phyloP scores from a whole-genome alignment of 2,329 filamentous ascomycete species.

The Akanthomyces dipterigenus region DNA sequence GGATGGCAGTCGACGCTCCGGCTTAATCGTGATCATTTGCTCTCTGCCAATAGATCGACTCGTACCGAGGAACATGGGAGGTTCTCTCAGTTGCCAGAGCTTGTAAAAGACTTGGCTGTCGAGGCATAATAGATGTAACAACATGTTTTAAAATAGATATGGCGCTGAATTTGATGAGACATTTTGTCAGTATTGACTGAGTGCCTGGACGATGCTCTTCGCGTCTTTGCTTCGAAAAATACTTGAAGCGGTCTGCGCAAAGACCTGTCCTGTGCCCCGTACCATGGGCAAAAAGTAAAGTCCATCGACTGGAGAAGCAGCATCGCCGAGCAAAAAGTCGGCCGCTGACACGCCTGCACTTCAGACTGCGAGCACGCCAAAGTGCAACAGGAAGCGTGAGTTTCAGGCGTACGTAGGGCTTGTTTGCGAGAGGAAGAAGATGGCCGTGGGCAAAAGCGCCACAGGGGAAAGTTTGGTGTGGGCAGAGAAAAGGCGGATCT shows the following conservation, averaged over 20 bases:
- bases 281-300: background rate
- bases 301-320: background rate
- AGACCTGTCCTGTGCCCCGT: constrained; percentile 6
- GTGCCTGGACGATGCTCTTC: background rate
- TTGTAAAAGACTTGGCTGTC: constrained; percentile 40
- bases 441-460: background rate
- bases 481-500: background rate
- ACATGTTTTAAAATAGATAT: constrained; percentile 11
- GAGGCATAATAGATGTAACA: constrained; percentile 35
- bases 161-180: background rate
- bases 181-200: background rate
- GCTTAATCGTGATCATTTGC: constrained; percentile 91
- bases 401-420: background rate
- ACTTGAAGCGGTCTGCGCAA: background rate
- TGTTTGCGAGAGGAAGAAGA: background rate
- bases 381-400: background rate
- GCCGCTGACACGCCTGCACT: background rate
- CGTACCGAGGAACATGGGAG: constrained; percentile 73
- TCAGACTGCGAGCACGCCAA: background rate
- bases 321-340: background rate
- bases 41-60: constrained; percentile 70
- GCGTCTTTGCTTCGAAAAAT: background rate
- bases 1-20: constrained; percentile 90
- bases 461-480: background rate
- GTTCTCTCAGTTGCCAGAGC: constrained; percentile 56